These are phyloP conservation scores for Leccinum rimulosum DNA, from an alignment of 768 basidiomycete species.

Conservation along the genomic window DNA sequence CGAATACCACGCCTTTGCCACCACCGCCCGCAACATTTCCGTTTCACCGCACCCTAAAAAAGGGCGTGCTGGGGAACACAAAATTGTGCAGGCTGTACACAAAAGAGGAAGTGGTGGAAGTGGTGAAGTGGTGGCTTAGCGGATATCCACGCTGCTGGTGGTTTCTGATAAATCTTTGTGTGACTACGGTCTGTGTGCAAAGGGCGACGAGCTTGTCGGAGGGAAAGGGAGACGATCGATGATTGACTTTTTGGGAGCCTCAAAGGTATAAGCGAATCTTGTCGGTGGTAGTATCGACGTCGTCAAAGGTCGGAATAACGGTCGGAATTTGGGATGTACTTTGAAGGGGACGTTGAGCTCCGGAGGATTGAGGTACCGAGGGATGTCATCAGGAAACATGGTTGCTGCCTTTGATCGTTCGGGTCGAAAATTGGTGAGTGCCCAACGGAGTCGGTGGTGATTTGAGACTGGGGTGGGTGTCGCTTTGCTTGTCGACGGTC, in stretches of 20 bases:
- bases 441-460: not conserved
- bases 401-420: not conserved
- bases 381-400: not conserved
- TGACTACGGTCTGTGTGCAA: not conserved
- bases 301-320: not conserved
- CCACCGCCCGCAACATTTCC: conserved; percentile 9
- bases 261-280: conserved; percentile 1
- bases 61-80: conserved; percentile 18
- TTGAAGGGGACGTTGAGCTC: not conserved
- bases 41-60: conserved; percentile 11
- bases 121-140: not conserved
- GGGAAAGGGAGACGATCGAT: not conserved
- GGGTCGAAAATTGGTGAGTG: not conserved
- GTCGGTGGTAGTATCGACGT: not conserved
- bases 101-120: not conserved
- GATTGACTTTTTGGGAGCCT: not conserved
- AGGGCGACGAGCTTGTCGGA: not conserved
- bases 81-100: conserved; percentile 3
- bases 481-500: not conserved
- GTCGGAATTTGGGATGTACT: not conserved
- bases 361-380: not conserved
- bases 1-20: not conserved
- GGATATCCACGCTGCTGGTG: not conserved
- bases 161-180: not conserved
- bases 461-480: not conserved